These are phyloP conservation scores for Colletotrichum sp. DNA, from an alignment of 2,329 filamentous ascomycete species.

Conservation along the genomic window DNA sequence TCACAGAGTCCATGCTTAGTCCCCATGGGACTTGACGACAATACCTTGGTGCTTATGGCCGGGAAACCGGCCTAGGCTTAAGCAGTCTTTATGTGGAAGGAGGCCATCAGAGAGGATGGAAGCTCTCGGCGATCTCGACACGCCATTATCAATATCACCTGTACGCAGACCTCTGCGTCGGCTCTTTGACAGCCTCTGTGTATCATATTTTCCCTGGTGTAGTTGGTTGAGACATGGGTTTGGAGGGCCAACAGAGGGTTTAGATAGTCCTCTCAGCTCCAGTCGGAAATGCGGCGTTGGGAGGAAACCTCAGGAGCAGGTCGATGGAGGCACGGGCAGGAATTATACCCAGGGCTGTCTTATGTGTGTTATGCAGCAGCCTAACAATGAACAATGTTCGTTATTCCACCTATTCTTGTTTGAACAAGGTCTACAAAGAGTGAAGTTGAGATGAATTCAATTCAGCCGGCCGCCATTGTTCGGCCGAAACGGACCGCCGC, in stretches of 20 bases:
- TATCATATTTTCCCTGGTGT: background rate
- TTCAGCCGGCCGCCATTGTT: background rate
- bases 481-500: background rate
- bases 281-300: conserved; percentile 28
- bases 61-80: conserved; percentile 13
- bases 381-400: background rate
- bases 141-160: conserved; percentile 6
- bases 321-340: background rate
- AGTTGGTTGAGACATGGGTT: conserved; percentile 15
- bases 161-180: background rate
- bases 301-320: conserved; percentile 12
- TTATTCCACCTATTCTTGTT: background rate
- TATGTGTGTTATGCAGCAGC: background rate
- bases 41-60: conserved; percentile 18
- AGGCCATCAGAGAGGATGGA: background rate
- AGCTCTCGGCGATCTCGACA: background rate
- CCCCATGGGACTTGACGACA: conserved; percentile 25
- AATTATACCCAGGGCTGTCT: conserved; percentile 20
- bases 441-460: background rate
- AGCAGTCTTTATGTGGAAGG: conserved; percentile 17
- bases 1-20: conserved; percentile 52
- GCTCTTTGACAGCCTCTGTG: background rate
- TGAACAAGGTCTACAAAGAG: background rate
- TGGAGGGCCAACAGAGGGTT: conserved; percentile 49
- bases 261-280: conserved; percentile 55